Conservation (phyloP, 176 grass and related monocot species). For the Thalia dealbata region DNA sequence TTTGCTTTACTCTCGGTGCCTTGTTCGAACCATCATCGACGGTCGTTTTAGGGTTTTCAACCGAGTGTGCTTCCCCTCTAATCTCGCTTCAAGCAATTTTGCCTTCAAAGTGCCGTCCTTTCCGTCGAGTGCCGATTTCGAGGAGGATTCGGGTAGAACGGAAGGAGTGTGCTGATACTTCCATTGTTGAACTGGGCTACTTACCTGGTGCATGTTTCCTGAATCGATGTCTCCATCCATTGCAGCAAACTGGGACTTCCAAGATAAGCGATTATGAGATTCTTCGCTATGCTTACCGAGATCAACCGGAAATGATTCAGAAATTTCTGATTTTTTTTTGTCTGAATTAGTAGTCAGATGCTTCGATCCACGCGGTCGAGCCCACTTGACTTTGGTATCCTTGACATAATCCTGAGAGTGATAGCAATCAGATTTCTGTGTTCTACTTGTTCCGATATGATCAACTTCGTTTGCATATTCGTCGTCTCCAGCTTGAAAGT, state of each 20-base stretch:
- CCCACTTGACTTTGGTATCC: not conserved
- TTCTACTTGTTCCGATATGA: conserved; percentile 38
- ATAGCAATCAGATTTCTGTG: not conserved
- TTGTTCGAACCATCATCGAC: not conserved
- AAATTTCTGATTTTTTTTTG: not conserved
- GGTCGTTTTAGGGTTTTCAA: conserved; percentile 22
- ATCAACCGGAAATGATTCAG: not conserved
- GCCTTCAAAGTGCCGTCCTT: conserved; percentile 58
- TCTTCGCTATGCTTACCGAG: not conserved
- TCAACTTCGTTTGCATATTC: conserved; percentile 3
- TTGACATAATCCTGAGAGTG: not conserved
- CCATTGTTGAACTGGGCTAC: conserved; percentile 23
- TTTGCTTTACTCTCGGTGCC: not conserved
- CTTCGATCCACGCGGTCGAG: not conserved
- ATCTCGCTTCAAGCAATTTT: conserved; percentile 82
- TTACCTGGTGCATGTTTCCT: conserved; percentile 18
- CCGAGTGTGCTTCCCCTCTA: conserved; percentile 69
- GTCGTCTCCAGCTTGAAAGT: conserved; percentile 9
- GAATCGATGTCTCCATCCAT: conserved; percentile 17
- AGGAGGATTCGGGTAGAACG: conserved; percentile 36
- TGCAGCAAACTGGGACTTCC: not conserved
- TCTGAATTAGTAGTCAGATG: not conserved
- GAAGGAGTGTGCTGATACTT: conserved; percentile 27
- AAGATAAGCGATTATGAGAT: not conserved
- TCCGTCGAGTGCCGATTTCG: conserved; percentile 14